A percentile compares a stretch with the other conserved stretches of the same genome.
Evolutionary conservation across 1,284 basidiomycete genomes (phyloP).

Genomic region (Xanthoconium separans): DNA sequence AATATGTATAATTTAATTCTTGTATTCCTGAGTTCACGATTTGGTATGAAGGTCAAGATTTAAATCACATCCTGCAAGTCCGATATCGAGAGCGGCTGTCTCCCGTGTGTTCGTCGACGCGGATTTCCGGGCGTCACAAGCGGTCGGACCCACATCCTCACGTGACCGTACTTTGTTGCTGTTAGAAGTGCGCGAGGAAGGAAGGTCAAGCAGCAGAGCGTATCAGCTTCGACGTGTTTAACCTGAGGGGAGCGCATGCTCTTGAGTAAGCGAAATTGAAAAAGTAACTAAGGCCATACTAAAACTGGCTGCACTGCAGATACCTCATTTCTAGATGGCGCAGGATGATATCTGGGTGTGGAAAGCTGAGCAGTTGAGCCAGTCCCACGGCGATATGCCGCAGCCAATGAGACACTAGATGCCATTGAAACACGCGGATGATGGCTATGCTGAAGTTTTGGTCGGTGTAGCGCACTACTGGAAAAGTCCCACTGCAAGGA

Average conservation of each 20-base stretch:
- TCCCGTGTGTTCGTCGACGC: conserved; percentile 31
- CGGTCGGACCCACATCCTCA: conserved; percentile 85
- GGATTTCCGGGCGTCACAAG: conserved; percentile 42
- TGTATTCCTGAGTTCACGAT: not conserved
- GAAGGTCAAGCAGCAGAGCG: conserved; percentile 71
- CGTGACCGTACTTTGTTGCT: conserved; percentile 65
- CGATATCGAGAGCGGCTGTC: conserved; percentile 33
- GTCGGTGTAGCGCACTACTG: conserved; percentile 71
- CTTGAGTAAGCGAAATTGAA: not conserved
- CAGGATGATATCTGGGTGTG: conserved; percentile 72
- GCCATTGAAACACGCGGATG: conserved; percentile 73
- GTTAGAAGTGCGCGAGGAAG: conserved; percentile 76
- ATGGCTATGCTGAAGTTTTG: conserved; percentile 62
- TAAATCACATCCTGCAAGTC: conserved; percentile 31
- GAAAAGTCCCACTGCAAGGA: conserved; percentile 86
- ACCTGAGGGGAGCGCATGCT: conserved; percentile 45
- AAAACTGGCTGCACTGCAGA: conserved; percentile 90
- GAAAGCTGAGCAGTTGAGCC: conserved; percentile 56
- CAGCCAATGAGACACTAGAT: conserved; percentile 63
- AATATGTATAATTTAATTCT: conserved; percentile 20
- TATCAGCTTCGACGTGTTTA: conserved; percentile 75
- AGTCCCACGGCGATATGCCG: conserved; percentile 52
- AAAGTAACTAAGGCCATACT: conserved; percentile 46
- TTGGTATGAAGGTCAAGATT: not conserved
- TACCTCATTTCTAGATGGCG: conserved; percentile 86